A percentile compares a stretch with the other conserved stretches of the same genome.
Conservation (phyloP, 768 basidiomycete species). For the Mycena crocata region DNA sequence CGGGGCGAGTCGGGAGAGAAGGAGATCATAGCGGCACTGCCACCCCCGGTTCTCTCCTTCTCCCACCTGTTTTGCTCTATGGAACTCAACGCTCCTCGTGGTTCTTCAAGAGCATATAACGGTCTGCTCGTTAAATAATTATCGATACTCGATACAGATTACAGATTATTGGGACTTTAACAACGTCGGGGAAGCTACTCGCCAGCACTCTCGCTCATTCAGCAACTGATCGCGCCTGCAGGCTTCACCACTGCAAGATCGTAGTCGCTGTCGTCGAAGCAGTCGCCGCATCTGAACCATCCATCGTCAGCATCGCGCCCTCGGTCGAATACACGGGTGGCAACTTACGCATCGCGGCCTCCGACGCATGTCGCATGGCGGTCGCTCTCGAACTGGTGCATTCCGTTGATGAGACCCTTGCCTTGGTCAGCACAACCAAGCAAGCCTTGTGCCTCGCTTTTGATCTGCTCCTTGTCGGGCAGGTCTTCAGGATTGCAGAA, state of each 20-base stretch:
- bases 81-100: no score
- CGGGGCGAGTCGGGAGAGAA: no score
- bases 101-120: no score
- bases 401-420: background rate
- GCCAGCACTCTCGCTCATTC: no score
- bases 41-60: no score
- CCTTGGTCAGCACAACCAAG: constrained; percentile 2
- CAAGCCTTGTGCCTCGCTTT: background rate
- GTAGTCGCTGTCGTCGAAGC: background rate
- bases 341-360: constrained; percentile 3
- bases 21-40: no score
- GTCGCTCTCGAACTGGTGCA: constrained; percentile 5
- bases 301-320: background rate
- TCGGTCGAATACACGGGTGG: background rate
- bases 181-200: no score
- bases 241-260: background rate
- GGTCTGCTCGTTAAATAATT: no score
- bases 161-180: no score
- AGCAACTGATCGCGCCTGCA: no score
- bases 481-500: background rate
- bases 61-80: no score
- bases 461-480: constrained; percentile 5
- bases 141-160: no score
- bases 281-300: constrained; percentile 6
- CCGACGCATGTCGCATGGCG: constrained; percentile 1